These are phyloP conservation scores for Fomes fomentarius DNA, from an alignment of 1,284 basidiomycete species.

Conservation along the genomic window DNA sequence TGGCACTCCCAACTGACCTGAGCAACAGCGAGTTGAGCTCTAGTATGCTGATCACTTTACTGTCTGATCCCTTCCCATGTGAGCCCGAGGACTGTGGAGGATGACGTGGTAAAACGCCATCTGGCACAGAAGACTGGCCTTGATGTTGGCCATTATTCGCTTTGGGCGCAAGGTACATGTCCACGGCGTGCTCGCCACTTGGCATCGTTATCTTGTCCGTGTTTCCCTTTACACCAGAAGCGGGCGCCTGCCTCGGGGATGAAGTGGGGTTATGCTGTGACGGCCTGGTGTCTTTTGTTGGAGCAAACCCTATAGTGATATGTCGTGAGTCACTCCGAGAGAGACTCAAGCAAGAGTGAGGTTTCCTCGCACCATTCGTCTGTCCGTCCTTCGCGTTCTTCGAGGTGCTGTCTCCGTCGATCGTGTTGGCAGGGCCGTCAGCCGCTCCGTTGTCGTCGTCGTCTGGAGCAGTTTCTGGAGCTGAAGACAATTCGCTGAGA, in stretches of 20 bases:
- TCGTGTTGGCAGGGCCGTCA: conserved; percentile 35
- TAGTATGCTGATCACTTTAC: conserved; percentile 61
- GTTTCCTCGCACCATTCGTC: background rate
- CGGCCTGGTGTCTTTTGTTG: conserved; percentile 2
- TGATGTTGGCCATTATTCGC: background rate
- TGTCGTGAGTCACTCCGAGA: too few species aligned
- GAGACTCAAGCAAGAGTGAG: too few species aligned
- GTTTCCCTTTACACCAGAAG: background rate
- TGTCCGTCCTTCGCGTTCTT: conserved; percentile 11
- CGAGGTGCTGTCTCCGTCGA: conserved; percentile 30
- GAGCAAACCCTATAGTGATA: conserved; percentile 1
- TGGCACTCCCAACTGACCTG: conserved; percentile 45
- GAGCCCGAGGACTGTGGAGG: conserved; percentile 16
- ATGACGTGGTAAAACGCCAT: conserved; percentile 18
- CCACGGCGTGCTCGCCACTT: conserved; percentile 4
- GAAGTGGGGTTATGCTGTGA: conserved; percentile 1
- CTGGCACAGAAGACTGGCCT: conserved; percentile 5
- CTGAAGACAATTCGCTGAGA: conserved; percentile 69
- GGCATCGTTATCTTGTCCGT: background rate
- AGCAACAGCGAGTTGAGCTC: conserved; percentile 69
- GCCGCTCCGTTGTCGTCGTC: conserved; percentile 31
- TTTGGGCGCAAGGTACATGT: background rate
- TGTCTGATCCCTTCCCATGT: conserved; percentile 35
- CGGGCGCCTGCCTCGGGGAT: background rate
- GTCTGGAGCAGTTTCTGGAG: conserved; percentile 44